Evolutionary conservation across 1,284 basidiomycete species (phyloP).

Genomic region (Cronartium quercuum): DNA sequence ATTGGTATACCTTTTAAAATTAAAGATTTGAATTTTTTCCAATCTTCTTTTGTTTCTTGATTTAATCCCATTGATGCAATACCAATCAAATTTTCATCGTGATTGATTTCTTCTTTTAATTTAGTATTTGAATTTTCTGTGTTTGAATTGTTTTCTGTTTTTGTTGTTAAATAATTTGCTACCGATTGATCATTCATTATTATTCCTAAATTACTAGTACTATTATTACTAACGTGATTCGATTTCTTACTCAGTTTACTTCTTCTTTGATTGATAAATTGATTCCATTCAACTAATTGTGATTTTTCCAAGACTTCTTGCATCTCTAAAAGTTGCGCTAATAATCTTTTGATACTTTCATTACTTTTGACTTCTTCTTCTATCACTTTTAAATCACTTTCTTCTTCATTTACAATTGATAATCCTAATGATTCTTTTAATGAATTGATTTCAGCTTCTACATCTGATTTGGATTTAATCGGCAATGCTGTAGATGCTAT

Average conservation of each 20-base stretch:
- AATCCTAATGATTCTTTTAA: slow-evolving; percentile 25
- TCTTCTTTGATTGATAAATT: slow-evolving; percentile 63
- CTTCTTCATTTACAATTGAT: neutral
- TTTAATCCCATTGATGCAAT: slow-evolving; percentile 76
- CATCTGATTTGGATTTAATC: slow-evolving; percentile 32
- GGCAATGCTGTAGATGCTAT: slow-evolving; percentile 35
- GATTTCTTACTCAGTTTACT: slow-evolving; percentile 19
- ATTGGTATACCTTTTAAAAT: slow-evolving; percentile 81
- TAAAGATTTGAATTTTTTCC: slow-evolving; percentile 69
- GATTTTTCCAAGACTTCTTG: slow-evolving; percentile 74
- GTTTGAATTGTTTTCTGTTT: slow-evolving; percentile 50
- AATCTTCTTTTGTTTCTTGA: slow-evolving; percentile 57
- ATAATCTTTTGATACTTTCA: slow-evolving; percentile 66
- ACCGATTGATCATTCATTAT: too few species aligned
- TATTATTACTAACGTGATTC: neutral
- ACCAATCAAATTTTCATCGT: slow-evolving; percentile 59
- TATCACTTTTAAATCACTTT: neutral
- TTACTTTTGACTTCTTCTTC: slow-evolving; percentile 47
- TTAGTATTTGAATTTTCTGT: neutral
- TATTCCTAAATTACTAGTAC: too few species aligned
- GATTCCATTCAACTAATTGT: slow-evolving; percentile 78
- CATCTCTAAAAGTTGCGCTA: slow-evolving; percentile 74
- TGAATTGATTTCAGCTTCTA: slow-evolving; percentile 33
- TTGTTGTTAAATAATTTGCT: too few species aligned
- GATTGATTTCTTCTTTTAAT: neutral